phyloP scores from a whole-genome alignment of 2,329 filamentous ascomycete species.

The Fusarium anthophilum region DNA sequence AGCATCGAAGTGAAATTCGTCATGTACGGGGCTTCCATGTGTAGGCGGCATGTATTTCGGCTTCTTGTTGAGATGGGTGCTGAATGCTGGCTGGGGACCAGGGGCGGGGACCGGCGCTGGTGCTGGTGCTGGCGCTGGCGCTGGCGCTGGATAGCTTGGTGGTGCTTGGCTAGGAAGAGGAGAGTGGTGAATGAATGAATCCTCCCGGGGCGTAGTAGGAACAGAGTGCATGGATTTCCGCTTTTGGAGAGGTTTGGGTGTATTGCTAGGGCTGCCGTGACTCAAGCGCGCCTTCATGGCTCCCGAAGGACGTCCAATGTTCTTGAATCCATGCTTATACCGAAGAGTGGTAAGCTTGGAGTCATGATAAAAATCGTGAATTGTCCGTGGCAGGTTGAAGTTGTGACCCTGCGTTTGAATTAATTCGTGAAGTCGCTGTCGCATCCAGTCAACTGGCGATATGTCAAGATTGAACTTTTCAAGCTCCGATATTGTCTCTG shows the following conservation, averaged over 20 bases:
- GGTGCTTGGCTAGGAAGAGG: constrained; percentile 36
- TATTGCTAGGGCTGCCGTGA: constrained; percentile 35
- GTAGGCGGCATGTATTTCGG: constrained; percentile 36
- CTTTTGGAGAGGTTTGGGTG: constrained; percentile 45
- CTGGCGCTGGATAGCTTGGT: neutral
- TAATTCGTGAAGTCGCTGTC: constrained; percentile 65
- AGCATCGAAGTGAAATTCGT: constrained; percentile 57
- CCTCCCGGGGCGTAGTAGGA: constrained; percentile 41
- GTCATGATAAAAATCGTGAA: constrained; percentile 67
- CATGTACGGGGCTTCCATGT: constrained; percentile 27
- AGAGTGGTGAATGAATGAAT: constrained; percentile 42
- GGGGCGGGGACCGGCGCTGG: constrained; percentile 1
- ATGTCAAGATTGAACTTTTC: constrained; percentile 63
- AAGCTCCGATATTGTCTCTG: constrained; percentile 63
- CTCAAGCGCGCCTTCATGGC: constrained; percentile 49
- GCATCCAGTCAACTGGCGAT: constrained; percentile 64
- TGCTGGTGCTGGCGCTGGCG: neutral
- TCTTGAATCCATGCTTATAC: constrained; percentile 63
- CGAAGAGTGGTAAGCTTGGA: constrained; percentile 60
- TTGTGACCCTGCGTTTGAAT: constrained; percentile 52
- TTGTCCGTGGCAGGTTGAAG: constrained; percentile 62
- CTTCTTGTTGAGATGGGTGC: constrained; percentile 40
- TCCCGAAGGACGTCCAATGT: constrained; percentile 65
- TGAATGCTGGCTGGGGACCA: constrained; percentile 14
- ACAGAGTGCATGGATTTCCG: constrained; percentile 48